phyloP scores from a whole-genome alignment of 768 basidiomycete genomes.

The Amanita jacksonii region DNA sequence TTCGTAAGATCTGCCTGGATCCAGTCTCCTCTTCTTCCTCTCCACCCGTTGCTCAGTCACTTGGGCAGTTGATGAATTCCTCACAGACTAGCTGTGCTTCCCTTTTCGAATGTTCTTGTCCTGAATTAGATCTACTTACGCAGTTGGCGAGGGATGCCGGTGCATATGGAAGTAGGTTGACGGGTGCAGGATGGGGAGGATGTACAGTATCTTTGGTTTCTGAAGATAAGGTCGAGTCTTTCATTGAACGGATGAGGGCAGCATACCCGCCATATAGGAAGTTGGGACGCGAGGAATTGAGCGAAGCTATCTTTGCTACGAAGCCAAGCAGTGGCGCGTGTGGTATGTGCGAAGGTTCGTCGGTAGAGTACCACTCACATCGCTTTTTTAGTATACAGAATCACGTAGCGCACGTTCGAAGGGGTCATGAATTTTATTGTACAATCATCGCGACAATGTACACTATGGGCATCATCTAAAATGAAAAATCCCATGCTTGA shows the following conservation, averaged over 20 bases:
- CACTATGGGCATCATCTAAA: too few relatives aligned
- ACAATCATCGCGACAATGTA: too few relatives aligned
- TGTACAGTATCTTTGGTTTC: conserved; percentile 78
- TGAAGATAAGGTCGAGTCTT: conserved; percentile 48
- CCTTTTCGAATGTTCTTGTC: conserved; percentile 72
- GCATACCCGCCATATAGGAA: conserved; percentile 55
- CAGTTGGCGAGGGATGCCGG: conserved; percentile 57
- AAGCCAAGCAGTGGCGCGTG: conserved; percentile 77
- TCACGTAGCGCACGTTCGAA: too few relatives aligned
- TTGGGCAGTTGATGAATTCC: conserved; percentile 72
- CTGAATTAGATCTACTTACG: conserved; percentile 66
- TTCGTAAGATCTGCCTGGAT: conserved; percentile 57
- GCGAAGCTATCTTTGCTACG: conserved; percentile 73
- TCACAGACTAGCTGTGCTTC: conserved; percentile 63
- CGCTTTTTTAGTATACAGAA: background rate
- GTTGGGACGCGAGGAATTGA: conserved; percentile 47
- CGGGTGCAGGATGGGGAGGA: conserved; percentile 92
- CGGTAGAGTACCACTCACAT: background rate
- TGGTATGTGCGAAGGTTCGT: conserved; percentile 34
- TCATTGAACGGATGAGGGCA: conserved; percentile 52
- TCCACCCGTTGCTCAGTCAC: conserved; percentile 20
- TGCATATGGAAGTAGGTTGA: conserved; percentile 76
- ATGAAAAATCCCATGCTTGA: too few relatives aligned
- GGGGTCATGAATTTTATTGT: too few relatives aligned
- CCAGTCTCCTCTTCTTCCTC: conserved; percentile 18